Evolutionary conservation across 2,329 filamentous ascomycete species (phyloP).

Genomic region (Ceratocystis diversiconidia): DNA sequence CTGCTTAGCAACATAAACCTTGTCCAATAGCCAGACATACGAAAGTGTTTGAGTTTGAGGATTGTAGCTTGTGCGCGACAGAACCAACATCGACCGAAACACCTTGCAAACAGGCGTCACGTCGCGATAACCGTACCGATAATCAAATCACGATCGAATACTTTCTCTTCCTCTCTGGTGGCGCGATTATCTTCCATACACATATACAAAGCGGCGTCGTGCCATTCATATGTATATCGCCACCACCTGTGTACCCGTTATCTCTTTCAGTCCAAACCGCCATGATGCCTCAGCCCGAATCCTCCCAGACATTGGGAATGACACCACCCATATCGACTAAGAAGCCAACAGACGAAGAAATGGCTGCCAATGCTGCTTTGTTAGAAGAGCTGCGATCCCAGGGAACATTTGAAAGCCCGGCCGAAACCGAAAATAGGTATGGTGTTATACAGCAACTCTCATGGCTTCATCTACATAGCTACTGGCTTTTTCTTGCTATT

Average conservation of each 20-base stretch:
- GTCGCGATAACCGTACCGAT: not conserved
- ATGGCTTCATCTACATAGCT: not conserved
- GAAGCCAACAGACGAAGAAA: constrained; percentile 64
- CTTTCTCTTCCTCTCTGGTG: not conserved
- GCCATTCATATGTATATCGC: not conserved
- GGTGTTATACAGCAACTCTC: constrained; percentile 15
- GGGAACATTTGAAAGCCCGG: constrained; percentile 77
- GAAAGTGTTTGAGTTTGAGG: not conserved
- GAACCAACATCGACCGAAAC: not conserved
- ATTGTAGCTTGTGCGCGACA: not conserved
- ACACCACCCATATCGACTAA: constrained; percentile 70
- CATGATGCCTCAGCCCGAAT: not conserved
- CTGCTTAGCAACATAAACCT: not conserved
- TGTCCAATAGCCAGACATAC: not conserved
- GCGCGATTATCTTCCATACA: not conserved
- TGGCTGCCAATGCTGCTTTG: constrained; percentile 61
- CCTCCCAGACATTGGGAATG: constrained; percentile 38
- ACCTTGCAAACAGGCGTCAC: not conserved
- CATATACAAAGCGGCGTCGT: not conserved
- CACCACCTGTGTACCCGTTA: not conserved
- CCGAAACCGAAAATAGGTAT: constrained; percentile 73
- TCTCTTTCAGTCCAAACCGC: not conserved
- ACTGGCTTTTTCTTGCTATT: not conserved
- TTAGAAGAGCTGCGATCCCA: constrained; percentile 73
- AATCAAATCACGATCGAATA: not conserved